phyloP scores from a whole-genome alignment of 805 yeast species.

The Myxozyma lipomycoides region DNA sequence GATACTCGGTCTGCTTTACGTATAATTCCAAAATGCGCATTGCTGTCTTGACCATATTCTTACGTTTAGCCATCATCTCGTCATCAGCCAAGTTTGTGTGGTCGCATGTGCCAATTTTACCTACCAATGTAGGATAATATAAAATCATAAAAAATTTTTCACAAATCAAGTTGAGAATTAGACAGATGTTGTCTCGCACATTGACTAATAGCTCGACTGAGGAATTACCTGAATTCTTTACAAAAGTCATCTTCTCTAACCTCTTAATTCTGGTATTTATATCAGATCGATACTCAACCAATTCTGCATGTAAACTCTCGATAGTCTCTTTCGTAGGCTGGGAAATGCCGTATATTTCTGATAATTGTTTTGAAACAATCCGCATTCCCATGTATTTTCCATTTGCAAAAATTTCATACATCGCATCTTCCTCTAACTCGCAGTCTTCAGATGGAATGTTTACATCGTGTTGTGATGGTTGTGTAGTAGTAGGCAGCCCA shows the following conservation, averaged over 20 bases:
- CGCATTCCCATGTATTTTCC: conserved; percentile 9
- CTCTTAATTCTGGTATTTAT: conserved; percentile 8
- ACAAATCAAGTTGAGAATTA: conserved; percentile 5
- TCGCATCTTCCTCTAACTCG: conserved; percentile 14
- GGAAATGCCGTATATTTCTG: conserved; percentile 16
- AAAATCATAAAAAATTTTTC: conserved; percentile 8
- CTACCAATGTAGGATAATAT: conserved; percentile 4
- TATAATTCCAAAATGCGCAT: conserved; percentile 11
- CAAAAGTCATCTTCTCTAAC: background rate
- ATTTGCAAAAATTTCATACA: conserved; percentile 10
- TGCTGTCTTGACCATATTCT: conserved; percentile 7
- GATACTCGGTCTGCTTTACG: conserved; percentile 1
- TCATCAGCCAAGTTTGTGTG: background rate
- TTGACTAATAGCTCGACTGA: background rate
- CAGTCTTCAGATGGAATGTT: conserved; percentile 6
- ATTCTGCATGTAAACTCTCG: conserved; percentile 11
- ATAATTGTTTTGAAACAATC: conserved; percentile 6
- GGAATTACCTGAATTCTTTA: background rate
- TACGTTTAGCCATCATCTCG: conserved; percentile 1
- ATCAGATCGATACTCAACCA: conserved; percentile 8
- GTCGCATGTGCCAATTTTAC: background rate
- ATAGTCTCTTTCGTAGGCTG: conserved; percentile 4
- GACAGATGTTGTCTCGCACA: background rate
- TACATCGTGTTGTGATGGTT: conserved; percentile 8
- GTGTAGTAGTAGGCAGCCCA: conserved; percentile 18